phyloP scores from a whole-genome alignment of 2,329 filamentous ascomycete genomes.

The Aspergillus sp. region DNA sequence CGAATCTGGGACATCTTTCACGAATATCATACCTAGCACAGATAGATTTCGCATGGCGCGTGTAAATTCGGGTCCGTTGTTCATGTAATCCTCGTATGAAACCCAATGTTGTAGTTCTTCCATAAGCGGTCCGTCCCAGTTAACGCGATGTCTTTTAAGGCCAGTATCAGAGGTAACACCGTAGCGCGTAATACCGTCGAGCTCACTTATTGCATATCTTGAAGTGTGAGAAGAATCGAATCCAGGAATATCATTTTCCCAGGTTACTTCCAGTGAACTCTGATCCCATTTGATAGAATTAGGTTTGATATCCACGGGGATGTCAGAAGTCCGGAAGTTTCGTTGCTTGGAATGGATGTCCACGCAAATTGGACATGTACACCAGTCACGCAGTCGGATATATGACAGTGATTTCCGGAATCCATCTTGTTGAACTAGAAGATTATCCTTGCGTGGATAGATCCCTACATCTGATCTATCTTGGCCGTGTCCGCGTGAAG shows the following conservation, averaged over 20 bases:
- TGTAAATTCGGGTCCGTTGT: conserved; percentile 57
- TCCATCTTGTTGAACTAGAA: background rate
- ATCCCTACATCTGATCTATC: background rate
- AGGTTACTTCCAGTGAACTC: conserved; percentile 57
- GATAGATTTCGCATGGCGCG: conserved; percentile 63
- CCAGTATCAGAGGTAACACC: background rate
- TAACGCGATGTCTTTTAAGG: conserved; percentile 18
- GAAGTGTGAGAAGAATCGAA: conserved; percentile 45
- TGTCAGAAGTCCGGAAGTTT: conserved; percentile 64
- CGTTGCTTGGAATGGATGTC: conserved; percentile 62
- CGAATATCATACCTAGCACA: conserved; percentile 71
- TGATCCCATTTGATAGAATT: conserved; percentile 36
- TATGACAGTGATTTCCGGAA: conserved; percentile 9
- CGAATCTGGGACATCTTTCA: conserved; percentile 70
- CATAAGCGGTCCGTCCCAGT: conserved; percentile 45
- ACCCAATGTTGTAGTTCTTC: conserved; percentile 53
- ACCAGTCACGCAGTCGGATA: conserved; percentile 54
- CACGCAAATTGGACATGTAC: conserved; percentile 54
- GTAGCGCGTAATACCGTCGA: conserved; percentile 5
- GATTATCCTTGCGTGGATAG: background rate
- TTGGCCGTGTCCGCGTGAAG: background rate
- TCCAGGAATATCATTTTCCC: conserved; percentile 57
- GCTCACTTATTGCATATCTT: conserved; percentile 21
- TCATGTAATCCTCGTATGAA: conserved; percentile 71
- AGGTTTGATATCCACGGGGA: conserved; percentile 52